A percentile compares a stretch with the other conserved stretches of the same genome.
These are phyloP conservation scores for Neurospora sp. DNA, from an alignment of 495 filamentous ascomycete genomes.

Conservation along the genomic window DNA sequence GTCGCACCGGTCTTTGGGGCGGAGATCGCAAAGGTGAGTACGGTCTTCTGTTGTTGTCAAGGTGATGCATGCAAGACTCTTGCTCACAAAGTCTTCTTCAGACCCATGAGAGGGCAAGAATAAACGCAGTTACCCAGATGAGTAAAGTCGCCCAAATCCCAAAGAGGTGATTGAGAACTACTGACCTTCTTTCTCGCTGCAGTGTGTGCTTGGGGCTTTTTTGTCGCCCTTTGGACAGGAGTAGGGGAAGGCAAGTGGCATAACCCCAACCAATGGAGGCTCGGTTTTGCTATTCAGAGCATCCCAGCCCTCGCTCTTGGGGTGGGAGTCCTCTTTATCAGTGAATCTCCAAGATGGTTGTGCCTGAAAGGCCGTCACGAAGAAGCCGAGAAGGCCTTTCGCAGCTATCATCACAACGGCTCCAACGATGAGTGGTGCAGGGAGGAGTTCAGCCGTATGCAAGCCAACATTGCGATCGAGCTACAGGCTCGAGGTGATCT, in stretches of 20 bases:
- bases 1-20: conserved; percentile 37
- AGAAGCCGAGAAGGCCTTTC: conserved; percentile 33
- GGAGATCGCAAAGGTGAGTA: conserved; percentile 27
- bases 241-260: conserved; percentile 29
- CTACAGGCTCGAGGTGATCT: conserved; percentile 19
- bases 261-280: conserved; percentile 38
- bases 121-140: conserved; percentile 35
- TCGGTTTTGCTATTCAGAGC: conserved; percentile 45
- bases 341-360: conserved; percentile 49
- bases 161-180: not conserved
- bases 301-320: conserved; percentile 40
- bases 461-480: conserved; percentile 33
- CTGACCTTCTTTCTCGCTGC: conserved; percentile 10
- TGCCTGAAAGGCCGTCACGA: conserved; percentile 38
- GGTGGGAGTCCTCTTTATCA: conserved; percentile 39
- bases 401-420: conserved; percentile 33
- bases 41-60: conserved; percentile 16
- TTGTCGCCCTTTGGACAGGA: conserved; percentile 31
- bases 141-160: conserved; percentile 1
- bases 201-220: conserved; percentile 47
- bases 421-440: conserved; percentile 34
- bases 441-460: conserved; percentile 37
- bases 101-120: conserved; percentile 39
- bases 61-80: conserved; percentile 17
- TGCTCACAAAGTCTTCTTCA: conserved; percentile 20